Evolutionary conservation across 2,329 filamentous ascomycete genomes (phyloP), one percentile per base, ranked within the genome.

Genomic region (Apiospora pterosperma): DNA sequence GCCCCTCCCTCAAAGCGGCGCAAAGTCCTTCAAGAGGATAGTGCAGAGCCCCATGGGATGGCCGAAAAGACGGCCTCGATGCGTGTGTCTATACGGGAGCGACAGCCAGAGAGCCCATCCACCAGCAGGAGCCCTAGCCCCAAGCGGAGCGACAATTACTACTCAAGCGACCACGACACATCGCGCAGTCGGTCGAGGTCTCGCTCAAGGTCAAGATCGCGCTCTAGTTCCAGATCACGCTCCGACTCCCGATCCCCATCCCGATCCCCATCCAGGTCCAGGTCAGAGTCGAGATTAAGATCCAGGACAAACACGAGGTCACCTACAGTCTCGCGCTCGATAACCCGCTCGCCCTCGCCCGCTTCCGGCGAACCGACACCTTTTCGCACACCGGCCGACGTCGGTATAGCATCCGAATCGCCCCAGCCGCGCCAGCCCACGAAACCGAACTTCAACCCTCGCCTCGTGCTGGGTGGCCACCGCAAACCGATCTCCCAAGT

Each of bases 401-500:
- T 67, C n/a, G 48, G 34, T 8, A 8, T 55, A 55, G 63, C 64
- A 8, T 67, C 48, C 28, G 34, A 65, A 10, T 76, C 75, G 41
- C 78, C 77, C 36, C 76, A 75, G 10, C 62, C 67, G 62, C 52
- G 80, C 79, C 84, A 88, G 66, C 85, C 87, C 4, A 81, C 82
- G 25, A 79, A 78, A 28, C 84, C 93, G 19, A 84, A 90, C 74
- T 97, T 93, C 79, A 85, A 81, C 48, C 85, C 88, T 38, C 87
- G 88, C 62, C 85, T 94, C 68, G 85, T 90, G 23, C 84, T 97
- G 23, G 86, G 84, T 66, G 94, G 93, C 2, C 95, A 98, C 79
- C 84, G 86, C 61, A 88, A 90, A 66, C 89, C 92, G 25, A 88
- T 98, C 1, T 91, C 94, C 2, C 89, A 92, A 63, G 92, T 97